Base-by-base conservation (phyloP, 106 monocot genomes). In the Platanthera guangdongensis region DNA sequence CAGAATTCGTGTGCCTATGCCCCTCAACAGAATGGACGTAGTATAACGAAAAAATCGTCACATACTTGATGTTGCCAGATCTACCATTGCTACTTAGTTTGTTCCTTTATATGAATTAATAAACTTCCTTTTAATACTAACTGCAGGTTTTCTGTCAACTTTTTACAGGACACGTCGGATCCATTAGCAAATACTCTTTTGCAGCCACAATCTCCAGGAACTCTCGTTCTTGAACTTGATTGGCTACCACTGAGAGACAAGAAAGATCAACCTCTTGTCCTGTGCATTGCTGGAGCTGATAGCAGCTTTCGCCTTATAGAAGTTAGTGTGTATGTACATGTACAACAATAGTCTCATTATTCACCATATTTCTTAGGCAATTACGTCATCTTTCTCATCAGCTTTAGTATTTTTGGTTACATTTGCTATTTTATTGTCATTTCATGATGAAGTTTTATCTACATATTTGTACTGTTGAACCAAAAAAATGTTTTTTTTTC, bases 251-350 rank as follows among this genome's bases (percentile, higher is more conserved):
- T 78, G 78, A 82, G 94, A 65, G 82, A 88, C 73, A 85, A 80
- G 64, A 94, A 89, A 77, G 84, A 82, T 76, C 92, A 99, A 79
- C 94, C 99, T 51, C 76, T 99, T 45, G 88, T 99, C 1, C 83
- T 99, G 57, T 92, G 99, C 74, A 85, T 99, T 74, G 94, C 99
- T 74, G 99, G 99, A 51, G 99, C 94, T 84, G 99, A 99, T 76
- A 99, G 99, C 81, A 99, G 99, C 76, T 87, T 94, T 81, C 99
- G 99, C 25, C 94, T 99, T 76, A 90, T 99, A 64, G 99, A 99
- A 80, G 80, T 99, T 82, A 92, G 87, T 78, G 80, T 94, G 99
- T 99, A 94, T 65, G 90, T 87, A 75, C 21, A 75, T 50, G 68
- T 13, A 18, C 18, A 68, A 63, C 28, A 6, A 64, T 9, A 55